Evolutionary conservation across 2,329 filamentous ascomycete species (phyloP).

Genomic region (Aureobasidium leucospermi): DNA sequence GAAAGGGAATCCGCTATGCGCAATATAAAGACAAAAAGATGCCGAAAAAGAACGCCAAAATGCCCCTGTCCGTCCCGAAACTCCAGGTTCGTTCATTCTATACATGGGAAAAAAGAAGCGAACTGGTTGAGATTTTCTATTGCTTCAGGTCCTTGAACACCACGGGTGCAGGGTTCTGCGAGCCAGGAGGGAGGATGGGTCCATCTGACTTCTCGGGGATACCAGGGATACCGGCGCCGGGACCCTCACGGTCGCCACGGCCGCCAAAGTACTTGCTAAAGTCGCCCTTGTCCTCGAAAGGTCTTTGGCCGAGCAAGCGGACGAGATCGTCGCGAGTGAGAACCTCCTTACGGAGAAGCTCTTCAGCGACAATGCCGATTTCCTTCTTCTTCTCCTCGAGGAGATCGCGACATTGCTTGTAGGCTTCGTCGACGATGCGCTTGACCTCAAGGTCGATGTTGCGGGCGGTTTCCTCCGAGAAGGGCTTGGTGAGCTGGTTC

Average conservation of each 20-base stretch:
- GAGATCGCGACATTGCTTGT: slow-evolving; percentile 80
- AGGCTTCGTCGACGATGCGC: slow-evolving; percentile 84
- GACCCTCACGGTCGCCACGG: slow-evolving; percentile 30
- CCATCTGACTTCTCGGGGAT: slow-evolving; percentile 13
- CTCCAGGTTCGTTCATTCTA: neutral
- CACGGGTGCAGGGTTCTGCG: slow-evolving; percentile 13
- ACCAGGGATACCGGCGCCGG: slow-evolving; percentile 29
- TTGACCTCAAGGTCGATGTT: slow-evolving; percentile 88
- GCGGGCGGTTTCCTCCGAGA: slow-evolving; percentile 87
- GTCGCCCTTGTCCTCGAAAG: slow-evolving; percentile 77
- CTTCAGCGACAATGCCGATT: slow-evolving; percentile 84
- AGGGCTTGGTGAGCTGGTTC: slow-evolving; percentile 84
- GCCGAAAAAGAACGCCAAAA: neutral
- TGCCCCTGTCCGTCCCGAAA: neutral
- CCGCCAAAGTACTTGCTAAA: slow-evolving; percentile 84
- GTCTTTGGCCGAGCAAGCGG: slow-evolving; percentile 72
- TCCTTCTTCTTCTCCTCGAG: slow-evolving; percentile 80
- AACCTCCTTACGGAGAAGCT: slow-evolving; percentile 86
- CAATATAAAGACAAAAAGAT: slow-evolving; percentile 1
- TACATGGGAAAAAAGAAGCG: neutral
- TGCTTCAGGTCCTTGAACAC: slow-evolving; percentile 15
- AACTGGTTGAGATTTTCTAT: neutral
- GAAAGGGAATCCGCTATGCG: slow-evolving; percentile 13
- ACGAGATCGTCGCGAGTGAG: slow-evolving; percentile 88
- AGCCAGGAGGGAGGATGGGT: slow-evolving; percentile 12